A percentile compares a stretch with the other conserved stretches of the same genome.
phyloP scores from a whole-genome alignment of 192 early-diverging fungal species.

The Thamnidium elegans region DNA sequence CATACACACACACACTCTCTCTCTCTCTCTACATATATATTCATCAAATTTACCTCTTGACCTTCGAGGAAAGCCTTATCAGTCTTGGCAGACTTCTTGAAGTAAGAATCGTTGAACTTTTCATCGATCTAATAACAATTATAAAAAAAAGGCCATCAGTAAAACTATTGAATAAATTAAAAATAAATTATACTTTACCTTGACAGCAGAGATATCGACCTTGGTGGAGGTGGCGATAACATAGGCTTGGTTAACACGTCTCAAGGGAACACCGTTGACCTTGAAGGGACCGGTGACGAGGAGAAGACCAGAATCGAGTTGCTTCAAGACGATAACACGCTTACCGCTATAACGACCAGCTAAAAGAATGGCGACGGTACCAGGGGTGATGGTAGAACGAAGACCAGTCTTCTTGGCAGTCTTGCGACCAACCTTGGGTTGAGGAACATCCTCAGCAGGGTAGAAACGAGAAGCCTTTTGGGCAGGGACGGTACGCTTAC shows the following conservation, averaged over 20 bases:
- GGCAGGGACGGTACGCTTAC: slow-evolving; percentile 63
- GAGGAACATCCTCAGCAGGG: slow-evolving; percentile 79
- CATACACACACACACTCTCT: too few species aligned
- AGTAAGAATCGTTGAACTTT: slow-evolving; percentile 93
- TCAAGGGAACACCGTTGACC: slow-evolving; percentile 97
- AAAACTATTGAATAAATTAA: neutral
- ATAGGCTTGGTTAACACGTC: slow-evolving; percentile 98
- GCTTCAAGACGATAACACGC: slow-evolving; percentile 98
- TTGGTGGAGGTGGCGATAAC: slow-evolving; percentile 99
- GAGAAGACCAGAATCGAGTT: slow-evolving; percentile 91
- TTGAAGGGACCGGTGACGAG: slow-evolving; percentile 97
- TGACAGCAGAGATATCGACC: slow-evolving; percentile 79
- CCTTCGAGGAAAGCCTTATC: slow-evolving; percentile 90
- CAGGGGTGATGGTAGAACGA: slow-evolving; percentile 93
- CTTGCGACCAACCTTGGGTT: slow-evolving; percentile 82
- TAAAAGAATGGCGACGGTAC: slow-evolving; percentile 96
- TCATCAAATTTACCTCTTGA: slow-evolving; percentile 22
- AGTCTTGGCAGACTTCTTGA: slow-evolving; percentile 78
- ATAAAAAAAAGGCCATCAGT: neutral
- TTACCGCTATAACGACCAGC: slow-evolving; percentile 96
- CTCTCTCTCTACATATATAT: too few species aligned
- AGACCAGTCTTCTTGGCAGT: slow-evolving; percentile 64
- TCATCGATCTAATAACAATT: slow-evolving; percentile 47
- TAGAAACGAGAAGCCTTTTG: slow-evolving; percentile 75
- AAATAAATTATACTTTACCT: slow-evolving; percentile 27